Conservation (phyloP, 1,284 basidiomycete genomes). For the Cryptococcus sp. region DNA sequence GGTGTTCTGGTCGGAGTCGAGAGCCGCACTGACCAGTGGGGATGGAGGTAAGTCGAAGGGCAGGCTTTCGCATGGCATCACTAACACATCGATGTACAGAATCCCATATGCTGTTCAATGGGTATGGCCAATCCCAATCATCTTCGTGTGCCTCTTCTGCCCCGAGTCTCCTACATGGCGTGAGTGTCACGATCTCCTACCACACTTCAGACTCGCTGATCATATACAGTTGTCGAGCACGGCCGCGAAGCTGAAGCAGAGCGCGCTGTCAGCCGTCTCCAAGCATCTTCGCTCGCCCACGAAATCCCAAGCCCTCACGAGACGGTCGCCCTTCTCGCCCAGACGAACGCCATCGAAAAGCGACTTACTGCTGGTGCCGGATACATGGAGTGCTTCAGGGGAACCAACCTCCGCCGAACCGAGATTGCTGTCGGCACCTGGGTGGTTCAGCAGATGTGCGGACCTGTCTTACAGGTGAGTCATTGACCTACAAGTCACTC, state of each 20-base stretch:
- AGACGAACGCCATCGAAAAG: conserved; percentile 55
- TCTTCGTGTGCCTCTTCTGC: conserved; percentile 29
- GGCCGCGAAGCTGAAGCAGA: conserved; percentile 49
- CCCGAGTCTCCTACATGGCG: conserved; percentile 31
- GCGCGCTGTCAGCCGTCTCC: conserved; percentile 37
- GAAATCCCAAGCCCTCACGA: conserved; percentile 33
- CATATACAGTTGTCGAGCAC: conserved; percentile 29
- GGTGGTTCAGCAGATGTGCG: conserved; percentile 45
- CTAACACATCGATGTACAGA: neutral
- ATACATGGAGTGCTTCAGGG: conserved; percentile 54
- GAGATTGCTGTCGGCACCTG: conserved; percentile 49
- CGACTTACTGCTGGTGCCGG: conserved; percentile 33
- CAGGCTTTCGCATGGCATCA: neutral
- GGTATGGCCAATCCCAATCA: conserved; percentile 46
- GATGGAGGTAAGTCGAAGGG: neutral
- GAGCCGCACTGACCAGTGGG: neutral
- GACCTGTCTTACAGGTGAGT: conserved; percentile 16
- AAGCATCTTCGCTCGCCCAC: conserved; percentile 3
- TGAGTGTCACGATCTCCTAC: neutral
- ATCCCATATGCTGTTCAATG: conserved; percentile 56
- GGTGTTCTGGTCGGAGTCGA: conserved; percentile 37
- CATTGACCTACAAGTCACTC: neutral
- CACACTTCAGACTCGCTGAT: too few species aligned
- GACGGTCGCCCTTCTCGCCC: conserved; percentile 47
- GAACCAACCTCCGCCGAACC: conserved; percentile 53